Percentiles rank a stretch among this genome's conserved stretches.
These are phyloP conservation scores for Cephalotrichum gorgonifer DNA, from an alignment of 2,329 filamentous ascomycete species.

Conservation along the genomic window DNA sequence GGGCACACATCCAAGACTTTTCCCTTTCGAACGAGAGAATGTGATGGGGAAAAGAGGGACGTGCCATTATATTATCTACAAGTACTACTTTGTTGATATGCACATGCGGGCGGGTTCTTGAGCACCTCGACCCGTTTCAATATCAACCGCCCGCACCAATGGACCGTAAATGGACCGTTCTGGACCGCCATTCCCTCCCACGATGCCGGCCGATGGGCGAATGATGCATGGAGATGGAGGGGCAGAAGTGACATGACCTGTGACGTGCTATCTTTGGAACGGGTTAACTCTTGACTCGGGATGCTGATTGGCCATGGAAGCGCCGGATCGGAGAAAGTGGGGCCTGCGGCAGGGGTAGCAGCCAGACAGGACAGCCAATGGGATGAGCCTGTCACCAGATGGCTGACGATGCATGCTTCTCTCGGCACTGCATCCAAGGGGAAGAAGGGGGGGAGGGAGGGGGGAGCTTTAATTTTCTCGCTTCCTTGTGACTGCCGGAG, in stretches of 20 bases:
- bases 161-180: background rate
- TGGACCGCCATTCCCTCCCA: background rate
- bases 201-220: background rate
- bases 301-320: slow-evolving; percentile 2
- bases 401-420: background rate
- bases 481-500: background rate
- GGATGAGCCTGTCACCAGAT: background rate
- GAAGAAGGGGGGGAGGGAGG: background rate
- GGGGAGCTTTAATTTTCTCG: background rate
- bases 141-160: background rate
- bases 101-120: background rate
- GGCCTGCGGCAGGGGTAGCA: background rate
- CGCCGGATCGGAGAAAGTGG: background rate
- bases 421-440: background rate
- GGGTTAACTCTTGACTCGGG: background rate
- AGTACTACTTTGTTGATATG: too few relatives aligned
- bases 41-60: slow-evolving; percentile 1
- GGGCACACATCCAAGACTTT: background rate
- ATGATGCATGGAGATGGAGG: background rate
- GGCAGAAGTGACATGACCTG: background rate
- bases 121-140: background rate
- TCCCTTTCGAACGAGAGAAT: background rate
- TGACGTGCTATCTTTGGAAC: slow-evolving; percentile 4
- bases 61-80: slow-evolving; percentile 3
- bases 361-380: background rate